Base-by-base conservation (phyloP, 441 rosid genomes). In the Biscutella auriculata region DNA sequence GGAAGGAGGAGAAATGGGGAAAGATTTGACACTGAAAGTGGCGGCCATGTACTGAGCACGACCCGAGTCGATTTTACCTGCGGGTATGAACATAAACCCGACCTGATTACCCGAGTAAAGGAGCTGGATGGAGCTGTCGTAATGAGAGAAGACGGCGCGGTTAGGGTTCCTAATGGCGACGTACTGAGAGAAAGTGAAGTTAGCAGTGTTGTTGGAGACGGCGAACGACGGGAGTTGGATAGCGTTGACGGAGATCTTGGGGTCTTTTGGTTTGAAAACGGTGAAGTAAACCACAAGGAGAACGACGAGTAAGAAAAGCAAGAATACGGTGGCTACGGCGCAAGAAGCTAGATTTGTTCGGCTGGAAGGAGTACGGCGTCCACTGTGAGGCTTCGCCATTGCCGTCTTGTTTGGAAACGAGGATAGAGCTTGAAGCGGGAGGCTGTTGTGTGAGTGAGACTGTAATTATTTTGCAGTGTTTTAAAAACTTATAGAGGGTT, bases 1-100 rank as follows among this genome's bases (percentile, higher is more conserved):
- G 6, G 75, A 69, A 6, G 79, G 62, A 40, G 82, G 63, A 3
- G 72, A 33, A 46, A 60, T 81, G 5, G 93, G 90, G 71, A 91
- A 85, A 9, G 95, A 82, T 58, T 82, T 79, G 37, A 88, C 94
- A 23, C 86, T 57, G 59, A 88, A 88, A 51, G 86, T 86, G 11
- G 92, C 95, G 12, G 88, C 89, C 95, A 88, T 86, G 80, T 86
- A 83, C 66, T 88, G 82, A 65, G 88, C 79, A 59, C 54, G 80
- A 13, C 92, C 89, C 1, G 95, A 59, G 8, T 72, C 86, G 76
- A 88, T 80, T 75, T 82, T 79, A 2, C 97, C 95, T 25, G 97
- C 98, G 65, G 97, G 98, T 7, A 92, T 83, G 76, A 86, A 84
- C 89, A 92, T 78, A 78, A 87, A 86, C 2, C 98, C 98, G 52